Evolutionary conservation across 2,329 filamentous ascomycete species (phyloP), one percentile per base, ranked within the genome.

Genomic region (Hirsutella thompsonii): DNA sequence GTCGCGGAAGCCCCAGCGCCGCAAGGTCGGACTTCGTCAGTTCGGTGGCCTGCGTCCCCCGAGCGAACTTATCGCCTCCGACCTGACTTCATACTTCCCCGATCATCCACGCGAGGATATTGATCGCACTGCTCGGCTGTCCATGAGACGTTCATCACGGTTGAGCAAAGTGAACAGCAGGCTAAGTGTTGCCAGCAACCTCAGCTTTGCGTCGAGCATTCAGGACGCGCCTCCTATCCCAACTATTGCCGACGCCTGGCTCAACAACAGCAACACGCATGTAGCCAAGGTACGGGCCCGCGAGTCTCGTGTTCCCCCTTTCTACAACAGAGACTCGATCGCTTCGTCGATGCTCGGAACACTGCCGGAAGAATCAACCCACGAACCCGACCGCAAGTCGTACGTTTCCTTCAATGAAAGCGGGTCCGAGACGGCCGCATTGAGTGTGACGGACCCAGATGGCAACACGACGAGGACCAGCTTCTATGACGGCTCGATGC

Each of bases 71-170:
- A 98, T 98, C 56, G 90, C 90, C 20, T 94, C 92, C 19, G 92
- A 98, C 57, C 69, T 98, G 44, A 92, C 87, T 2, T 94, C 89
- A 0, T 98, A 96, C 68, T 98, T 98, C 70, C 92, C 92, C 0
- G 88, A 94, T 54, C 90, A 96, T 53, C 80, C 89, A 38, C 81
- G 86, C 42, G 89, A 94, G 57, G 87, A 94, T 52, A 95, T 98
- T 56, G 92, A 96, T 60, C 83, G 88, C 51, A 96, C 92, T 1
- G 89, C 94, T 47, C 83, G 92, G 38, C 76, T 95, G 62, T 95
- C 90, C 1, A 83, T 95, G 60, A 78, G 90, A 50, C 77, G 92
- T 50, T 96, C 90, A 33, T 86, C 85, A 40, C 83, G 92, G 40
- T 71, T 96, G 47, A 96, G 90, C 66, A 85, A 86, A 58, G 86